Conservation (phyloP, 2,329 filamentous ascomycete genomes). For the Beauveria rudraprayagi region DNA sequence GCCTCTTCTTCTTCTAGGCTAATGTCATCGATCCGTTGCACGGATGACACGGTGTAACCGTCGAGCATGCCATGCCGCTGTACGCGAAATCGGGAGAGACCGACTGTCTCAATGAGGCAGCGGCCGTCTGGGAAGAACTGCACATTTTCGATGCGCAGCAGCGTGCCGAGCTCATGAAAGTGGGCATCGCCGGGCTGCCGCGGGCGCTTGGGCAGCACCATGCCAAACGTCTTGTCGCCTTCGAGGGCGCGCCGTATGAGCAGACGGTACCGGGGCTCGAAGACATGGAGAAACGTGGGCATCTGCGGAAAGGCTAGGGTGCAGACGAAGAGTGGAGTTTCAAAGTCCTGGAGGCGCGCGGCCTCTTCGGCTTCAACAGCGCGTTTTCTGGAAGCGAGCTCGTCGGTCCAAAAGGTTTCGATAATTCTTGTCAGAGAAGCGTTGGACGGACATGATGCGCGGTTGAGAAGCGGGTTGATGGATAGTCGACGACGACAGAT, state of each 20-base stretch:
- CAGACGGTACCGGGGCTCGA: conserved; percentile 83
- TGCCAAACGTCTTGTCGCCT: conserved; percentile 70
- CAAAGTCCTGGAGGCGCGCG: conserved; percentile 45
- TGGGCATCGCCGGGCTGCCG: conserved; percentile 24
- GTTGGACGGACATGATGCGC: conserved; percentile 46
- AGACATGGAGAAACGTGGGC: conserved; percentile 84
- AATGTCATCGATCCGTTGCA: conserved; percentile 76
- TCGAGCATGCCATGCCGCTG: conserved; percentile 57
- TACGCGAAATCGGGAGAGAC: conserved; percentile 69
- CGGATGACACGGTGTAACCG: conserved; percentile 68
- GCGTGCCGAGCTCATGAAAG: conserved; percentile 69
- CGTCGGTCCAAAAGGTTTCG: conserved; percentile 59
- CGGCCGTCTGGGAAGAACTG: conserved; percentile 72
- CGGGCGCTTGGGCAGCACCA: conserved; percentile 63
- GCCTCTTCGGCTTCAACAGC: conserved; percentile 50
- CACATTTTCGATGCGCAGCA: conserved; percentile 66
- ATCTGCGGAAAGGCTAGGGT: conserved; percentile 74
- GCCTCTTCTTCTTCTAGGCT: conserved; percentile 71
- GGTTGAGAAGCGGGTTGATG: conserved; percentile 36
- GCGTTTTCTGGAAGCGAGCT: conserved; percentile 50
- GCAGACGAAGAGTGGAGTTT: conserved; percentile 71
- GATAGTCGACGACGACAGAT: conserved; percentile 63
- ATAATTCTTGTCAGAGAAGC: conserved; percentile 55
- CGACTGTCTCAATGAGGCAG: conserved; percentile 71
- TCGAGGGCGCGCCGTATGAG: conserved; percentile 77